Base-by-base conservation (phyloP, 768 basidiomycete species). In the Cystobasidium onofrii region DNA sequence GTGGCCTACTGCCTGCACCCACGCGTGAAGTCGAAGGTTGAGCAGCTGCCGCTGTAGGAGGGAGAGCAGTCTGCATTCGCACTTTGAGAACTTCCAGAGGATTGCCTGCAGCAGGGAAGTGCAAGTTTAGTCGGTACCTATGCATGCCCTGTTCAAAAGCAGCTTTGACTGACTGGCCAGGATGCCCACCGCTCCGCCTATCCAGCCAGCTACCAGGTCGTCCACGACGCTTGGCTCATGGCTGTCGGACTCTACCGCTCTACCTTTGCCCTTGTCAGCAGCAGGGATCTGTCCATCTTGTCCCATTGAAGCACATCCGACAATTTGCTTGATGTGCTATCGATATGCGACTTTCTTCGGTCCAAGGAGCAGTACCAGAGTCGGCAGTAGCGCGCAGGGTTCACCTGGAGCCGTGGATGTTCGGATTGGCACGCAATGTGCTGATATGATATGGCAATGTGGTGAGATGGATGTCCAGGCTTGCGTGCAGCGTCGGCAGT, bases 191-290 rank as follows among this genome's bases (percentile, higher is more conserved):
- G 74, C 74, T 1, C 74, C 74, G 50, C 74, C 74, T 10, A 72
- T 31, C 74, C 74, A 75, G 20, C 74, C 74, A 9, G 74, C 74
- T 13, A 72, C 43, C 1, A 72, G 31, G 29, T 75, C 74, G 25
- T 66, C 73, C 13, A 63, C 23, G 23, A 63, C 17, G 23, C 27
- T 50, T 20, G 61, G 61, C 61, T 73, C 72, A 1, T 73, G 34
- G 23, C 63, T 63, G 25, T n/a, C 6, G 20, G 25, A 15, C 17
- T 60, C 50, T 60, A 27, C 29, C 2, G 57, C 57, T 60, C 57
- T 60, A 20, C 57, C 57, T 60, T 60, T 60, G 57, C 57, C 57
- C 33, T 60, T 60, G 33, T 60, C 57, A 13, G 33, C 33, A 2
- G 57, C 25, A 60, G 57, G 29, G 41, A 41, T 31, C 1, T 27